Conservation (phyloP, 2,329 filamentous ascomycete genomes). For the Purpureocillium takamizusanense region DNA sequence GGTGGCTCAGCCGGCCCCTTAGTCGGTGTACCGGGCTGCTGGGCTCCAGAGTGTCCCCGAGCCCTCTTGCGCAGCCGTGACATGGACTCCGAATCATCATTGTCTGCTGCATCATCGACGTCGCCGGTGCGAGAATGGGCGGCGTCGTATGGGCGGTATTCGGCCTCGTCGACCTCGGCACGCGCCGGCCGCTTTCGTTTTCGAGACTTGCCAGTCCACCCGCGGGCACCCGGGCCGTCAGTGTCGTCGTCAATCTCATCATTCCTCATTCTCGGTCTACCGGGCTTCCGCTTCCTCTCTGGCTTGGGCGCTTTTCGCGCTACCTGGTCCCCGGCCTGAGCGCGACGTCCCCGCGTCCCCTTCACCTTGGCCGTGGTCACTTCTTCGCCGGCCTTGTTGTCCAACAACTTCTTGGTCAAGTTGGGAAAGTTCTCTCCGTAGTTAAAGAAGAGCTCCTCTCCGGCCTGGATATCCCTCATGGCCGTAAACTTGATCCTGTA, state of each 20-base stretch:
- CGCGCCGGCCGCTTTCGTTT: constrained; percentile 19
- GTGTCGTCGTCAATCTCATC: constrained; percentile 10
- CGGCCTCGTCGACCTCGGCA: constrained; percentile 19
- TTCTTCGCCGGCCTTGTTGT: constrained; percentile 25
- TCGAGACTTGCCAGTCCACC: constrained; percentile 6
- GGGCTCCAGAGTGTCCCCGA: constrained; percentile 5
- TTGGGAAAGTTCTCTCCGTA: constrained; percentile 65
- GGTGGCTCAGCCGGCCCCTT: constrained; percentile 12
- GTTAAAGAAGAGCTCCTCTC: constrained; percentile 75
- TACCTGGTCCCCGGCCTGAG: constrained; percentile 9
- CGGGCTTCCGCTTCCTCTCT: constrained; percentile 15
- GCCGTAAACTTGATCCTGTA: constrained; percentile 70
- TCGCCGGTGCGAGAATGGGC: constrained; percentile 13
- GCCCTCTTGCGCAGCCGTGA: constrained; percentile 17
- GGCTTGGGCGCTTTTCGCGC: constrained; percentile 13
- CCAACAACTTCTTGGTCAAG: constrained; percentile 35
- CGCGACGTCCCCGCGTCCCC: constrained; percentile 9
- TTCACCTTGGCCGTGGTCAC: constrained; percentile 14
- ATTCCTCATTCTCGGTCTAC: constrained; percentile 5
- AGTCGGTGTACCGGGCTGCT: constrained; percentile 5
- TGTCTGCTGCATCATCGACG: constrained; percentile 15
- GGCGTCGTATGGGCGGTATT: constrained; percentile 16
- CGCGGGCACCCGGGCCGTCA: constrained; percentile 6
- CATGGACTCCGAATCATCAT: constrained; percentile 8
- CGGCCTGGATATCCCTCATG: constrained; percentile 53